Percentiles rank a stretch among this genome's conserved stretches.
Evolutionary conservation across 106 monocot genomes (phyloP).

Genomic region (Cymbidium sinense): DNA sequence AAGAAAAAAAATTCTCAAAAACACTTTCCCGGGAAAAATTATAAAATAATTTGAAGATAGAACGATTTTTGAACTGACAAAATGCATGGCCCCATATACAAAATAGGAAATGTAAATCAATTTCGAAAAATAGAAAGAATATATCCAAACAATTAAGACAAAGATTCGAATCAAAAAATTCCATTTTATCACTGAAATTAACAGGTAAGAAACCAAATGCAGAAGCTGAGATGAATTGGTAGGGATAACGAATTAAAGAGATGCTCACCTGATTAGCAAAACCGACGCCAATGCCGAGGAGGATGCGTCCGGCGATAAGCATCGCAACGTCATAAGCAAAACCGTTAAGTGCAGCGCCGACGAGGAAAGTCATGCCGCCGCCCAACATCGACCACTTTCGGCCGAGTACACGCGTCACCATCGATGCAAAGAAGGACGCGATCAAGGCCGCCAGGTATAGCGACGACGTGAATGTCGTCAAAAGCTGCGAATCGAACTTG

Average conservation of each 20-base stretch:
- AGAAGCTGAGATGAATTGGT: too few species aligned
- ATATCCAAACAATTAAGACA: too few species aligned
- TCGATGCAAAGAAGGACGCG: conserved; percentile 47
- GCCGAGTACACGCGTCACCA: conserved; percentile 12
- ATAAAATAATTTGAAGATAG: too few species aligned
- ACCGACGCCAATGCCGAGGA: conserved; percentile 79
- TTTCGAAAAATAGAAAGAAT: too few species aligned
- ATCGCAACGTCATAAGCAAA: conserved; percentile 39
- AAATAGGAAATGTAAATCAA: too few species aligned
- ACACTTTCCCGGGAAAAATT: too few species aligned
- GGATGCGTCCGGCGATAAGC: conserved; percentile 83
- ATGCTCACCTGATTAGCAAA: conserved; percentile 69
- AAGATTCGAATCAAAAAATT: too few species aligned
- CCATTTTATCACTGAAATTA: too few species aligned
- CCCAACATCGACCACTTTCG: conserved; percentile 49
- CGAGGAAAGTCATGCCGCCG: conserved; percentile 35
- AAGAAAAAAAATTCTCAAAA: too few species aligned
- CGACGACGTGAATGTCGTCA: conserved; percentile 19
- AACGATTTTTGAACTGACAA: too few species aligned
- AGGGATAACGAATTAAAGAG: not conserved
- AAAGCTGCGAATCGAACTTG: conserved; percentile 65
- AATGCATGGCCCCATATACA: too few species aligned
- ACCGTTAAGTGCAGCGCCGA: conserved; percentile 15
- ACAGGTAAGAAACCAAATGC: not conserved
- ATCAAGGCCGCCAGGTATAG: conserved; percentile 19